Conservation (phyloP, 2,329 filamentous ascomycete genomes). For the Hirsutella rhossiliensis region DNA sequence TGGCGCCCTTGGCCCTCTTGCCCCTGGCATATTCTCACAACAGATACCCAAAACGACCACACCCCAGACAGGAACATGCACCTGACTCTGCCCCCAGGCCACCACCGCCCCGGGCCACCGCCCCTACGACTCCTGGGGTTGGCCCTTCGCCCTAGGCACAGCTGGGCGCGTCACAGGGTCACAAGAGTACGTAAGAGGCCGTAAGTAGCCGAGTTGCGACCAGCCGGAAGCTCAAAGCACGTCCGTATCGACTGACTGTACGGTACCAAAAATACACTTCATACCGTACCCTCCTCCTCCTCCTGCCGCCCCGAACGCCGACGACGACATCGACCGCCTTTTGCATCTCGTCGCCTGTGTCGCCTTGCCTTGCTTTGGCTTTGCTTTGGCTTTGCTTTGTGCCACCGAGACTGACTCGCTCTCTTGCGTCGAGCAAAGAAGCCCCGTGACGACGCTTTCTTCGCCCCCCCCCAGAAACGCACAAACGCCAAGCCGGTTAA, state of each 20-base stretch:
- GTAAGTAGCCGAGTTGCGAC: conserved; percentile 1
- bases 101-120: background rate
- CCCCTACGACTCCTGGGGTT: background rate
- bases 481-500: background rate
- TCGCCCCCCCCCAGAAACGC: background rate
- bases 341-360: too few species aligned
- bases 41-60: conserved; percentile 1
- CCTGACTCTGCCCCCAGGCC: too few species aligned
- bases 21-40: background rate
- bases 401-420: background rate
- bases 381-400: too few species aligned
- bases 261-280: too few species aligned
- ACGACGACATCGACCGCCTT: too few species aligned
- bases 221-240: background rate
- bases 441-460: background rate
- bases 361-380: too few species aligned
- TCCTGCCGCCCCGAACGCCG: too few species aligned
- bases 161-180: conserved; percentile 7
- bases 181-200: conserved; percentile 5
- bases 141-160: background rate
- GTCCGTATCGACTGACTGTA: too few species aligned
- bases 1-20: too few species aligned
- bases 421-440: background rate
- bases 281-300: too few species aligned
- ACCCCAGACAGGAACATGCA: background rate